Evolutionary conservation across 2,329 filamentous ascomycete species (phyloP), one percentile per base, ranked within the genome.

Genomic region (Leptographium lundbergii): DNA sequence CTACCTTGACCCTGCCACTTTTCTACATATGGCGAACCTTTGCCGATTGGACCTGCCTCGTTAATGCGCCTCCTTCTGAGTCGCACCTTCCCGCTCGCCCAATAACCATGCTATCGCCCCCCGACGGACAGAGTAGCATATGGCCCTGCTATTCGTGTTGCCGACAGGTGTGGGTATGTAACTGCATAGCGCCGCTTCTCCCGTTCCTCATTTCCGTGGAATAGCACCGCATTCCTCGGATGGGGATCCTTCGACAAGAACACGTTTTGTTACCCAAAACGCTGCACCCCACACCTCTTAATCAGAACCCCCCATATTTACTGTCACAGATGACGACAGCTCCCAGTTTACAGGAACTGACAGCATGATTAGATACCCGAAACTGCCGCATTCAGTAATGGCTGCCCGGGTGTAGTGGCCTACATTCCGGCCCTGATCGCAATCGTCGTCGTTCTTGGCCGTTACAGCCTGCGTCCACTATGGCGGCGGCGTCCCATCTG

Each of bases 101-200:
- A 25, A 22, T 50, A 32, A 39, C 17, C 42, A 59, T 59, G 58
- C 25, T 50, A 22, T 59, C 59, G 55, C 51, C 61, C 22, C 56
- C 60, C 14, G 36, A 55, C 45, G 61, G 62, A 62, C 42, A 32
- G 34, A 39, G 50, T 48, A 60, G 50, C 52, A 22, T 65, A 22
- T 66, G 66, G 67, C 69, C 69, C 19, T 71, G 69, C 59, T 70
- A 67, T 57, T 66, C 66, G 25, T 70, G 69, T 63, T 71, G 69
- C 60, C 62, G 58, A 51, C 42, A 66, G 53, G 60, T 70, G 34
- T 69, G 69, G 69, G 69, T 69, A 64, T 25, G 68, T 65, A 6
- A 34, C 14, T 22, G 22, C 54, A 48, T 7, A 25, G 1, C 53
- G 57, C 50, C 34, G 14, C 51, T 61, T 60, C 17, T 29, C 25